A percentile compares a stretch with the other conserved stretches of the same genome.
Conservation (phyloP, 176 grass and related monocot species). For the Tillandsia fasciculata region DNA sequence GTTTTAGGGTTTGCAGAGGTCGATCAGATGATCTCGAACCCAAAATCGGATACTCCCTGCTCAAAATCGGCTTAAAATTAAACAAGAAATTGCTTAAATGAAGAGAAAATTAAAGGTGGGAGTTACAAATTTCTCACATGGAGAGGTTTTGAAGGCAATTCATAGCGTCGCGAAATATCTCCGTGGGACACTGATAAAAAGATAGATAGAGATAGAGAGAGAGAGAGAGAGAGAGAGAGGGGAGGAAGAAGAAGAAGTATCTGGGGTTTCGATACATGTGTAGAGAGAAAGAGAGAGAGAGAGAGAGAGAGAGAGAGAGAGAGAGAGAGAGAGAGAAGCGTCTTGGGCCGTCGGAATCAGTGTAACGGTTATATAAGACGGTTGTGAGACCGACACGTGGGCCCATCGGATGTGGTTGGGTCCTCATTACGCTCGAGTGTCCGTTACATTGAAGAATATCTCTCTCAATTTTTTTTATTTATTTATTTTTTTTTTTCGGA, state of each 20-base stretch:
- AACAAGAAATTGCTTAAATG: neutral
- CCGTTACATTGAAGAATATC: neutral
- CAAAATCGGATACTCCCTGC: neutral
- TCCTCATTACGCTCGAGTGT: neutral
- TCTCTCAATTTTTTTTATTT: too few species aligned
- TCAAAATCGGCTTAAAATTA: neutral
- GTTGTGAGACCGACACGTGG: too few species aligned
- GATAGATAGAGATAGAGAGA: too few species aligned
- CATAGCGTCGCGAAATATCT: conserved; percentile 10
- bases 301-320: too few species aligned
- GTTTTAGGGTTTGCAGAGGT: neutral
- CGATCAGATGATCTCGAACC: conserved; percentile 8
- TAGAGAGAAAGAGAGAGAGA: too few species aligned
- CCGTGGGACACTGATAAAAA: neutral
- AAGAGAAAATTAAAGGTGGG: neutral
- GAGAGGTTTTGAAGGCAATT: conserved; percentile 19
- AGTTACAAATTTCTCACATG: conserved; percentile 9
- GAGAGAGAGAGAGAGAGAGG: too few species aligned
- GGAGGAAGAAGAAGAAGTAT: too few species aligned
- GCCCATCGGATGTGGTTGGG: neutral
- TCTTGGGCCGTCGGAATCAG: too few species aligned
- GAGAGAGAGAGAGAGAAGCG: too few species aligned
- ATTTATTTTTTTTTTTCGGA: too few species aligned
- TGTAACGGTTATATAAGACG: too few species aligned
- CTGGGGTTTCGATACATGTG: too few species aligned